A percentile compares a stretch with the other conserved stretches of the same genome.
phyloP scores from a whole-genome alignment of 2,329 filamentous ascomycete species.

The Ampelomyces quisqualis region DNA sequence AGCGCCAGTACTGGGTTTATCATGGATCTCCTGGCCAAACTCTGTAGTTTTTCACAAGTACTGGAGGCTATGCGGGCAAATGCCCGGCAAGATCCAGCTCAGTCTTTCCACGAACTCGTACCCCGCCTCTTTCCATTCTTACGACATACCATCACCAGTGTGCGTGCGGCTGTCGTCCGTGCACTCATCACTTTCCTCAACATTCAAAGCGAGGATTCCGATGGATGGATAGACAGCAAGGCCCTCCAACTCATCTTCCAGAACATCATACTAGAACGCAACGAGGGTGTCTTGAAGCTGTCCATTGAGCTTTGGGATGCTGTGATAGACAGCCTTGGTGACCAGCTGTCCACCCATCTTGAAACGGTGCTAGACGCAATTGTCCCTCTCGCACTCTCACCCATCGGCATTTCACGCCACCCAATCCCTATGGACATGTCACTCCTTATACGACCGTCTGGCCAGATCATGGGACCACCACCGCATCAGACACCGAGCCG shows the following conservation, averaged over 20 bases:
- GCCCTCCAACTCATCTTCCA: constrained; percentile 89
- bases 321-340: constrained; percentile 68
- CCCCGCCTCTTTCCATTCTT: constrained; percentile 94
- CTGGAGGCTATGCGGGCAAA: constrained; percentile 91
- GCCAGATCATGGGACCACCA: constrained; percentile 70
- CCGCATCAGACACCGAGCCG: constrained; percentile 25
- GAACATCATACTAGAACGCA: constrained; percentile 90
- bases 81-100: constrained; percentile 72
- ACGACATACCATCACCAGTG: constrained; percentile 93
- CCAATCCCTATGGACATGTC: constrained; percentile 88
- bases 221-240: constrained; percentile 89
- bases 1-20: constrained; percentile 97
- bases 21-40: constrained; percentile 94
- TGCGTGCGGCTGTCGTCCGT: constrained; percentile 88
- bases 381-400: constrained; percentile 80
- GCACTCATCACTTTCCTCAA: constrained; percentile 90
- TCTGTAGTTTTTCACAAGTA: constrained; percentile 92
- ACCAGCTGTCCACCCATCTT: constrained; percentile 71
- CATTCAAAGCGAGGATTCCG: constrained; percentile 74
- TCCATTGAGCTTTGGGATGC: constrained; percentile 87
- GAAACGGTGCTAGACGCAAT: constrained; percentile 74
- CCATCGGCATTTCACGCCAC: constrained; percentile 86
- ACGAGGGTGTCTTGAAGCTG: constrained; percentile 75
- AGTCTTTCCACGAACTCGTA: constrained; percentile 89
- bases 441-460: constrained; percentile 91